Conservation (phyloP, 768 basidiomycete species). For the Sarcodon aspratus region DNA sequence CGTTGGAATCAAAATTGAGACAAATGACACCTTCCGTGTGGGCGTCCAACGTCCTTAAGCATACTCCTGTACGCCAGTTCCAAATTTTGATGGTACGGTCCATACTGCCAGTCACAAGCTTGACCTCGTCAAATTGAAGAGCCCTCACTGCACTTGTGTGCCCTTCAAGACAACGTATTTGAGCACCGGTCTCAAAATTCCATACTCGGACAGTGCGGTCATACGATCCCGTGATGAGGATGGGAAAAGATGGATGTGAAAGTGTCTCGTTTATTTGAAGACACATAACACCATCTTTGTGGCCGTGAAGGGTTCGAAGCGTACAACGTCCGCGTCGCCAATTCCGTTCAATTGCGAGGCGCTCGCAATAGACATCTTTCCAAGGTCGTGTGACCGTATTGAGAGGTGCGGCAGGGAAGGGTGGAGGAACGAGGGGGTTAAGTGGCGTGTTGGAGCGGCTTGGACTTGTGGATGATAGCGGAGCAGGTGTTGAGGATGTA, state of each 20-base stretch:
- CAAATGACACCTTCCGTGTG: slow-evolving; percentile 89
- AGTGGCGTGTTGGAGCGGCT: slow-evolving; percentile 2
- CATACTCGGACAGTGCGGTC: slow-evolving; percentile 91
- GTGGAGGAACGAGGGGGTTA: slow-evolving; percentile 15
- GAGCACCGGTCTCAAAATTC: slow-evolving; percentile 88
- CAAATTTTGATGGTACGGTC: slow-evolving; percentile 92
- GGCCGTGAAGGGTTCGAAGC: slow-evolving; percentile 79
- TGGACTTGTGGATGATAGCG: slow-evolving; percentile 6
- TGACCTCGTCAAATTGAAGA: slow-evolving; percentile 91
- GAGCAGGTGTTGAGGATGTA: slow-evolving; percentile 7
- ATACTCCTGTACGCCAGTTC: slow-evolving; percentile 88
- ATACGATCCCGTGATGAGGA: slow-evolving; percentile 96
- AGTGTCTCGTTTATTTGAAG: slow-evolving; percentile 87
- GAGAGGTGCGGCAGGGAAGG: slow-evolving; percentile 2
- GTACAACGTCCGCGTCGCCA: slow-evolving; percentile 91
- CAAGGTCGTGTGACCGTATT: slow-evolving; percentile 71
- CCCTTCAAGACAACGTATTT: slow-evolving; percentile 75
- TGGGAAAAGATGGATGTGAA: slow-evolving; percentile 74
- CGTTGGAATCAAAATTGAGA: slow-evolving; percentile 83
- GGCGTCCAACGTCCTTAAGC: slow-evolving; percentile 78
- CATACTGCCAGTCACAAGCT: slow-evolving; percentile 95
- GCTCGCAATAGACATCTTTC: slow-evolving; percentile 97
- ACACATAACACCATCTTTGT: slow-evolving; percentile 95
- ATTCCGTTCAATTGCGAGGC: slow-evolving; percentile 92
- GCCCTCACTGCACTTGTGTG: slow-evolving; percentile 89